Base-by-base conservation (phyloP, 257 asterid genomes). In the Lycium ferocissimum region DNA sequence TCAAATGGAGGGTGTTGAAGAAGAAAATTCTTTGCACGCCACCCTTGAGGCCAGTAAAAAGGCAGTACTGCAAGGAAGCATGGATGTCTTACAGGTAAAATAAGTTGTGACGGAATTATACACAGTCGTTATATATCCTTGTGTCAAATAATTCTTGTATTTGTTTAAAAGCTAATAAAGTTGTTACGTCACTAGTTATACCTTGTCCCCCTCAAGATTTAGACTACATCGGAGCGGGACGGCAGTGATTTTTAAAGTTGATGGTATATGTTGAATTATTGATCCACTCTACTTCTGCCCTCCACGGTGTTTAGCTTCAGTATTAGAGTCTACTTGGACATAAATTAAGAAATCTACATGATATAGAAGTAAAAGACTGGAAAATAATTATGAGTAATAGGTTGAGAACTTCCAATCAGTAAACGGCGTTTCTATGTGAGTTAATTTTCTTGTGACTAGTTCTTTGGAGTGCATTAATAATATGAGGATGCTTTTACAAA, bases 1-100 rank as follows among this genome's bases (percentile, higher is more conserved):
- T 80, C 91, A 91, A 63, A 92, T 91, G 85, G 94, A 94, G 79
- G 99, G 91, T 83, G 86, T 69, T 75, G 95, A 85, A 56, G 92
- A 89, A 89, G 92, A 84, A 83, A 40, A 81, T 88, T 78, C 93
- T 43, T 89, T 95, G 90, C 94, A 91, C 88, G 90, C 92, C 83
- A 94, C 89, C 79, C 90, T 97, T 84, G 98, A 95, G 85, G 92
- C 95, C 84, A 92, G 98, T 92, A 95, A 92, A 86, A 92, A 85
- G 84, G 94, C 97, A 14, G 91, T 97, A 82, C 83, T 90, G 81
- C 96, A 94, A 84, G 99, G 99, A 90, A 92, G 98, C 82, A 85
- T 89, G 92, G 91, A 91, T 88, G 89, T 87, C 86, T 92, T 97
- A 90, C 88, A 79, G 98, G 99, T 97, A 93, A 88, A 85, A 47